phyloP scores from a whole-genome alignment of 139 green algal genomes.

The Tetraselmis striata region DNA sequence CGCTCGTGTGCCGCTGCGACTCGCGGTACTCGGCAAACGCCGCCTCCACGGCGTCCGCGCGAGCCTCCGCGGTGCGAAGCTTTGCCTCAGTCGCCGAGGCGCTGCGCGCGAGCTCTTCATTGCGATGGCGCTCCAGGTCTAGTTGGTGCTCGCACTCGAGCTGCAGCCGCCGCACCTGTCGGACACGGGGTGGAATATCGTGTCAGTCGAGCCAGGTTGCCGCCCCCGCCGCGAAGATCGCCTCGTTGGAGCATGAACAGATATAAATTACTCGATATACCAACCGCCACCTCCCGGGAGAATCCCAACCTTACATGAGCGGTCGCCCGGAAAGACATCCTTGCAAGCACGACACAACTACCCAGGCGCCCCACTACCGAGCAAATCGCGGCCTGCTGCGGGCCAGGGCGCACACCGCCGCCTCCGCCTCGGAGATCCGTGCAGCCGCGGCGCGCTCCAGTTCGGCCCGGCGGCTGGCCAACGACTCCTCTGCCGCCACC shows the following conservation, averaged over 20 bases:
- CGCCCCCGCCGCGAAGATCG: too few species aligned
- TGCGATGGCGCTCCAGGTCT: slow-evolving; percentile 47
- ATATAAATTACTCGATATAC: too few species aligned
- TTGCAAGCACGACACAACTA: too few species aligned
- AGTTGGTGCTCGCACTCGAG: slow-evolving; percentile 67
- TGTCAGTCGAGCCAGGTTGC: too few species aligned
- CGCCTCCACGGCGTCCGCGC: slow-evolving; percentile 33
- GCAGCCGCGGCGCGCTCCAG: slow-evolving; percentile 45
- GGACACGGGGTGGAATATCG: too few species aligned
- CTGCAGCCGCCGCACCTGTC: slow-evolving; percentile 23
- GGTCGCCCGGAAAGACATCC: too few species aligned
- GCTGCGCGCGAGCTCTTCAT: slow-evolving; percentile 34
- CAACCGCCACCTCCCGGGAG: too few species aligned
- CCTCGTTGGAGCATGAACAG: too few species aligned
- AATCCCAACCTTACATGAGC: too few species aligned
- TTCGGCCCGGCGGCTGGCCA: slow-evolving; percentile 17
- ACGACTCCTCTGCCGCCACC: slow-evolving; percentile 18
- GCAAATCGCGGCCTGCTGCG: too few species aligned
- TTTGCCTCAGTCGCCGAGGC: slow-evolving; percentile 33
- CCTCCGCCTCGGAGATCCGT: slow-evolving; percentile 50
- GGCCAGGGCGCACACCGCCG: slow-evolving; percentile 53
- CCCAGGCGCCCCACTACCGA: too few species aligned
- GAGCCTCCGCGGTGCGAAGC: slow-evolving; percentile 32
- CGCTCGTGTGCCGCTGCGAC: slow-evolving; percentile 7
- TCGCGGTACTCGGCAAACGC: slow-evolving; percentile 24